These are phyloP conservation scores for Malassezia psittaci DNA, from an alignment of 1,284 basidiomycete genomes.

Conservation along the genomic window DNA sequence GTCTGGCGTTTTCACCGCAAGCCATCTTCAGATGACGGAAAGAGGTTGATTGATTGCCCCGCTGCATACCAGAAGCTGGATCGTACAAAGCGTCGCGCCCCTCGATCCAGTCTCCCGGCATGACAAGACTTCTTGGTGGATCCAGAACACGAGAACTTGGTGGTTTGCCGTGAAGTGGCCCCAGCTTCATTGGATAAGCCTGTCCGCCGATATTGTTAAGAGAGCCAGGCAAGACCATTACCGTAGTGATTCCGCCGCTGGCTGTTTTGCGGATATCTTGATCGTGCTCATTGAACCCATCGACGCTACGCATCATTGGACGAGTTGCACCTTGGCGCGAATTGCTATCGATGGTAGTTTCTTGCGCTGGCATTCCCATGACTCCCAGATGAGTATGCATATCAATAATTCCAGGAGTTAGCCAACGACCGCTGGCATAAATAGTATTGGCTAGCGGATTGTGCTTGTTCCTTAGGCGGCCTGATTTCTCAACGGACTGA, in stretches of 20 bases:
- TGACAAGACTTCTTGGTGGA: slow-evolving; percentile 27
- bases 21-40: slow-evolving; percentile 45
- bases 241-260: slow-evolving; percentile 61
- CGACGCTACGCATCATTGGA: slow-evolving; percentile 59
- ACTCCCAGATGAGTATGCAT: slow-evolving; percentile 67
- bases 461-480: background rate
- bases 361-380: slow-evolving; percentile 17
- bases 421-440: slow-evolving; percentile 31
- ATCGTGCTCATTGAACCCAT: slow-evolving; percentile 59
- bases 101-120: slow-evolving; percentile 24
- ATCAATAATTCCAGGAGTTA: slow-evolving; percentile 57
- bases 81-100: slow-evolving; percentile 10
- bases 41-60: slow-evolving; percentile 27
- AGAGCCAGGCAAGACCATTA: slow-evolving; percentile 58
- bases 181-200: slow-evolving; percentile 61
- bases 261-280: slow-evolving; percentile 55
- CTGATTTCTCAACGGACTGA: slow-evolving; percentile 44
- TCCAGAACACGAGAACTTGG: slow-evolving; percentile 32
- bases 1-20: slow-evolving; percentile 52
- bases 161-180: slow-evolving; percentile 50
- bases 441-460: slow-evolving; percentile 10
- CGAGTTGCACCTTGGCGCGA: slow-evolving; percentile 47
- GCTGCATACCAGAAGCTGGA: slow-evolving; percentile 22
- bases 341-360: slow-evolving; percentile 55
- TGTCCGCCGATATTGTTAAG: slow-evolving; percentile 61